phyloP scores from a whole-genome alignment of 768 basidiomycete genomes.

The Lentinus tigrinus region DNA sequence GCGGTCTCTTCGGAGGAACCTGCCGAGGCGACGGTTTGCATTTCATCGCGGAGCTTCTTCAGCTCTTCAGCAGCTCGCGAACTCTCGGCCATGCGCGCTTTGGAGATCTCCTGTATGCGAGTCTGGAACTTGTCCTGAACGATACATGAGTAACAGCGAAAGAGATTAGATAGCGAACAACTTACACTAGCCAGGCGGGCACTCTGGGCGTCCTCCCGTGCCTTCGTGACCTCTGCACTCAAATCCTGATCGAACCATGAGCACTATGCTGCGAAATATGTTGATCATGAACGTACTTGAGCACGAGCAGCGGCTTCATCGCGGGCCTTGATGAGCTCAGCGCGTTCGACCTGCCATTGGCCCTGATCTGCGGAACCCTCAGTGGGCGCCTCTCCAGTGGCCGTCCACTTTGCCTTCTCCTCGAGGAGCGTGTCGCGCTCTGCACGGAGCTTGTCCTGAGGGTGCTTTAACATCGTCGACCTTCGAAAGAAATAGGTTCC shows the following conservation, averaged over 20 bases:
- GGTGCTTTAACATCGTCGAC: no score
- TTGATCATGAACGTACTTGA: conserved; percentile 42
- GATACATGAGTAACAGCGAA: neutral
- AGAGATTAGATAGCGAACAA: neutral
- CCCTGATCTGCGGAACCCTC: conserved; percentile 27
- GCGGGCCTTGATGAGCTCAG: conserved; percentile 52
- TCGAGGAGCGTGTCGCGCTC: conserved; percentile 63
- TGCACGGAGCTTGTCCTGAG: conserved; percentile 52
- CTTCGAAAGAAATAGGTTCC: no score
- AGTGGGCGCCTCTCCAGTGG: conserved; percentile 23
- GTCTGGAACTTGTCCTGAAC: conserved; percentile 61
- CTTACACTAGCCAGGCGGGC: conserved; percentile 25
- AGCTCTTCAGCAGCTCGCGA: conserved; percentile 54
- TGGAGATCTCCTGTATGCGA: conserved; percentile 52
- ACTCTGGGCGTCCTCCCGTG: conserved; percentile 22
- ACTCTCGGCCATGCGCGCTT: conserved; percentile 47
- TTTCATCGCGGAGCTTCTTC: conserved; percentile 52
- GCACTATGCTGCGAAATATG: neutral
- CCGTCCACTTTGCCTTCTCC: conserved; percentile 51
- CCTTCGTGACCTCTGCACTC: conserved; percentile 23
- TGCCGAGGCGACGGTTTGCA: conserved; percentile 30
- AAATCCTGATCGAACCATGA: conserved; percentile 15
- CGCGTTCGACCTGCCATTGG: conserved; percentile 61
- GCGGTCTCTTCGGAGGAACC: conserved; percentile 41
- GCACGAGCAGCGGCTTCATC: conserved; percentile 58